Base-by-base conservation (phyloP, 2,329 filamentous ascomycete species). In the Colletotrichum caudatum region DNA sequence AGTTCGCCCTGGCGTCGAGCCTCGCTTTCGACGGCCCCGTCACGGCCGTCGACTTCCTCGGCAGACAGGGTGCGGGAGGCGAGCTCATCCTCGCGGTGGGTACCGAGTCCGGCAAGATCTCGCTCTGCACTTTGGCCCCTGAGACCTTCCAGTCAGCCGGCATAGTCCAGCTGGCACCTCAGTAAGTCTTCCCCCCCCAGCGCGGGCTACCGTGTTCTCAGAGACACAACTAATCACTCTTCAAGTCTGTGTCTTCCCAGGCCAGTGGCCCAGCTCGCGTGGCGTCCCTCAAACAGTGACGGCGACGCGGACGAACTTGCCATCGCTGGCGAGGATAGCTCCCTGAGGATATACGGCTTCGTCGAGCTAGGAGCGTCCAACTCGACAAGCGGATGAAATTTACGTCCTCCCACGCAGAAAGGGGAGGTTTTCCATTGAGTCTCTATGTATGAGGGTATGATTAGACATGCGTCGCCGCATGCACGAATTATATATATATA, bases 21-120 rank as follows among this genome's bases (percentile, higher is more conserved):
- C 82, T 93, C 29, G 77, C 87, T 0, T 83, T 88, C 59, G 85
- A 87, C 23, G 84, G 86, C 26, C 85, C 93, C 0, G 90, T 93
- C 4, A 95, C 93, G 0, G 90, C 93, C 0, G 84, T 95, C 35
- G 91, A 93, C 75, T 93, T 94, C 77, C 78, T 90, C 44, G 48
- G 74, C 72, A 73, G 59, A 41, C 37, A 51, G 50, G 77, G 81
- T 11, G 85, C 62, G 2, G 72, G 72, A n/a, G 76, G 76, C 8
- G 73, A 72, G 8, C 64, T 83, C 16, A 78, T 88, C 29, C 80
- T 92, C 1, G 89, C 89, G 0, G 81, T 89, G 1, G 90, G 90
- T 29, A 90, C 86, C 0, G 90, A 92, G 75, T 80, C 81, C 3
- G 88, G 88, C 5, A 82, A 78, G 65, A 72, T 90, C 7, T 82